phyloP scores from a whole-genome alignment of 1,284 basidiomycete species.

The Xerocomus nothofagi region DNA sequence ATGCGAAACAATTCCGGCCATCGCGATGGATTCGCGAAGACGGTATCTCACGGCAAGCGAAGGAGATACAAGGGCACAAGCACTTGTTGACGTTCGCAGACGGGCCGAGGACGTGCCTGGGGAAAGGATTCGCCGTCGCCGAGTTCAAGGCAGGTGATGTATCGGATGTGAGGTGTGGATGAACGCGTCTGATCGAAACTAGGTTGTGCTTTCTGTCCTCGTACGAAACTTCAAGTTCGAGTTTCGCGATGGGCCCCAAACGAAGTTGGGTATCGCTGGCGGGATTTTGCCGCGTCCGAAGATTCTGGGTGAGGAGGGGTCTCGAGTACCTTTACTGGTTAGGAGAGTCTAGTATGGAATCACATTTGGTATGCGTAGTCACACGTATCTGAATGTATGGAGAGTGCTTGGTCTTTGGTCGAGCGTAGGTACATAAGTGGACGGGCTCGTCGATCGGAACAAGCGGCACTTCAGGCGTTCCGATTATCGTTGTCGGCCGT shows the following conservation, averaged over 20 bases:
- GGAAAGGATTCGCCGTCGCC: constrained; percentile 43
- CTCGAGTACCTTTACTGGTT: constrained; percentile 43
- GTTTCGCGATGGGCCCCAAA: constrained; percentile 41
- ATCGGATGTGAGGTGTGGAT: too few species aligned
- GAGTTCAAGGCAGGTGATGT: constrained; percentile 30
- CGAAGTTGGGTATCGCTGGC: constrained; percentile 37
- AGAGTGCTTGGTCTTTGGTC: too few species aligned
- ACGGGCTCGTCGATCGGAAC: too few species aligned
- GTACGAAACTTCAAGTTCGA: constrained; percentile 47
- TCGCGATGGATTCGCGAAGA: constrained; percentile 11
- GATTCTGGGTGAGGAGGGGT: constrained; percentile 42
- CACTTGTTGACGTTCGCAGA: constrained; percentile 50
- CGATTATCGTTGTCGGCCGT: too few species aligned
- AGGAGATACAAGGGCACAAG: constrained; percentile 42
- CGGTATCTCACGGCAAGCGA: constrained; percentile 21
- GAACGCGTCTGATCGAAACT: neutral
- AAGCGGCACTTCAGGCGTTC: too few species aligned
- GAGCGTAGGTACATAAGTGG: too few species aligned
- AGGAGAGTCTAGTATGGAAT: neutral
- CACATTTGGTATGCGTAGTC: neutral
- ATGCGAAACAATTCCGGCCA: constrained; percentile 34
- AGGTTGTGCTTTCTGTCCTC: constrained; percentile 48
- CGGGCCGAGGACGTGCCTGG: constrained; percentile 48
- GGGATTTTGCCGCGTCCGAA: constrained; percentile 45
- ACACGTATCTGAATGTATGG: too few species aligned